Evolutionary conservation across 176 grass and related monocot genomes (phyloP).

Genomic region (Zoysia japonica): DNA sequence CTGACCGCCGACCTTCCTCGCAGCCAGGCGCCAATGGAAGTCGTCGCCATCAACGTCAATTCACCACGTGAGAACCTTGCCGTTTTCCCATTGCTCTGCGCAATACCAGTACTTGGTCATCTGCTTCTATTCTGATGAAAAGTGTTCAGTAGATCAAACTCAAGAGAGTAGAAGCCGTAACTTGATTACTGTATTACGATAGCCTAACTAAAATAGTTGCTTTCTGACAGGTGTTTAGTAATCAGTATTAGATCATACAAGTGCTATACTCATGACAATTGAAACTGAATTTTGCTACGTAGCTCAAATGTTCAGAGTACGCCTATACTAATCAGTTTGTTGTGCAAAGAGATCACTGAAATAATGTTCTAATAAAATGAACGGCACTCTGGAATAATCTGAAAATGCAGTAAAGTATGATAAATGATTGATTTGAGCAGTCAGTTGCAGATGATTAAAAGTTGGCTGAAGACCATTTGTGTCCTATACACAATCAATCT

Average conservation of each 20-base stretch:
- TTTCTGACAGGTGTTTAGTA: neutral
- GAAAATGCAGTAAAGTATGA: no score
- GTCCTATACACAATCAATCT: no score
- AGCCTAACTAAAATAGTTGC: neutral
- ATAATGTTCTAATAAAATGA: neutral
- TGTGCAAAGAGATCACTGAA: neutral
- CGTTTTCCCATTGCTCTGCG: neutral
- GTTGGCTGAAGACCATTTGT: no score
- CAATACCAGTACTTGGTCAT: neutral
- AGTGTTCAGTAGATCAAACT: neutral
- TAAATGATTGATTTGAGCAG: neutral
- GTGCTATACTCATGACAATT: neutral
- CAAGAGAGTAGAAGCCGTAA: neutral
- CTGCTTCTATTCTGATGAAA: neutral
- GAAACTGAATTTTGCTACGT: neutral
- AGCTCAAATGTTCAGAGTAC: neutral
- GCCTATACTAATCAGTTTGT: neutral
- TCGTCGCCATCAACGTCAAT: neutral
- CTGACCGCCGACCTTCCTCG: constrained; percentile 31
- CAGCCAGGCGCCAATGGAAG: neutral
- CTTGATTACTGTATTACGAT: neutral
- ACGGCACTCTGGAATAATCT: no score
- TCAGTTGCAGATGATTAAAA: neutral
- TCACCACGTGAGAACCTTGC: constrained; percentile 17
- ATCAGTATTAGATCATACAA: neutral